phyloP scores from a whole-genome alignment of 192 early-diverging fungal genomes.

The Pecoramyces ruminantium region DNA sequence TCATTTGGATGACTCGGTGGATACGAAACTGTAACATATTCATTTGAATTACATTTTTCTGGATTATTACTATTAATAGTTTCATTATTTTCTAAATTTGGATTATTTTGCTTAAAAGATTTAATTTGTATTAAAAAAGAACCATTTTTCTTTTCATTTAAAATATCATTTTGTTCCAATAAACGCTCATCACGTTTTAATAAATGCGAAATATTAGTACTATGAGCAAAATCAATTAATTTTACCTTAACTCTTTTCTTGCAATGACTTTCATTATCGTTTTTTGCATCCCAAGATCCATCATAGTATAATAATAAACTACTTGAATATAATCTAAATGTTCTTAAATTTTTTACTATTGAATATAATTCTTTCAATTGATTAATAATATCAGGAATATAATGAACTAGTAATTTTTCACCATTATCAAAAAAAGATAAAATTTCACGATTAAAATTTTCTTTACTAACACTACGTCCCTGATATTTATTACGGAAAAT shows the following conservation, averaged over 20 bases:
- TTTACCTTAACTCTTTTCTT: background rate
- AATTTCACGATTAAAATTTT: slow-evolving; percentile 61
- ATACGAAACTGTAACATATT: slow-evolving; percentile 24
- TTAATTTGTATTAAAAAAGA: background rate
- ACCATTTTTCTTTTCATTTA: background rate
- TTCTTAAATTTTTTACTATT: slow-evolving; percentile 55
- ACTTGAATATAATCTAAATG: slow-evolving; percentile 80
- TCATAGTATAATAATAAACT: slow-evolving; percentile 88
- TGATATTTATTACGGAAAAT: slow-evolving; percentile 92
- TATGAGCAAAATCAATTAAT: background rate
- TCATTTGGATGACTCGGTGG: slow-evolving; percentile 39
- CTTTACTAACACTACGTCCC: slow-evolving; percentile 64
- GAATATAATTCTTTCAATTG: slow-evolving; percentile 59
- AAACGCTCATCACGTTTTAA: background rate
- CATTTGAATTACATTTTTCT: slow-evolving; percentile 5
- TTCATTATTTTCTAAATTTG: background rate
- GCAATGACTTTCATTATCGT: background rate
- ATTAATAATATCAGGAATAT: slow-evolving; percentile 65
- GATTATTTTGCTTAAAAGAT: background rate
- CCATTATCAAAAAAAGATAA: slow-evolving; percentile 79
- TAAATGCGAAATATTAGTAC: background rate
- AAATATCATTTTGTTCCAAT: background rate
- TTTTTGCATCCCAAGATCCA: slow-evolving; percentile 25
- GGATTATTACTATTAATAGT: background rate
- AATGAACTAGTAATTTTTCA: slow-evolving; percentile 41